Percentiles rank a stretch among this genome's conserved stretches.
Conservation (phyloP, 192 early-diverging fungal genomes). For the Gamsiella multidivaricata region DNA sequence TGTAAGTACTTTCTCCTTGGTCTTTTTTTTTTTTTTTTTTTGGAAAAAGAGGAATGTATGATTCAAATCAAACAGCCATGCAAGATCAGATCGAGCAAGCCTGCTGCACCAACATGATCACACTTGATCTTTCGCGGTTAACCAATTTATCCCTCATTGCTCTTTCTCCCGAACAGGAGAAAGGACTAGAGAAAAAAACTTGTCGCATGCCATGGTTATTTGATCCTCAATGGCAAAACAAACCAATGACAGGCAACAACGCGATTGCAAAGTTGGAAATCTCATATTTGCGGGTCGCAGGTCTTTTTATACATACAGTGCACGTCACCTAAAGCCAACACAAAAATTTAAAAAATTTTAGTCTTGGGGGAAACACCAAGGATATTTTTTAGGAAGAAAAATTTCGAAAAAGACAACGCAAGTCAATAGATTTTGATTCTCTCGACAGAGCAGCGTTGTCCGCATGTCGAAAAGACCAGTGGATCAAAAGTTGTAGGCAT, state of each 20-base stretch:
- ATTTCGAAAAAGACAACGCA: no score
- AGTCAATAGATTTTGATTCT: no score
- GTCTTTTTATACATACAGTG: no score
- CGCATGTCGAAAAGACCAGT: no score
- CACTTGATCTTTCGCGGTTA: constrained; percentile 36
- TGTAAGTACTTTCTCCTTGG: not conserved
- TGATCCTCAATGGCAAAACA: constrained; percentile 30
- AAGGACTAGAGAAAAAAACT: constrained; percentile 44
- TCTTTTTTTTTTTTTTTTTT: not conserved
- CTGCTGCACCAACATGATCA: constrained; percentile 41
- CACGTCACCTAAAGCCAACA: no score
- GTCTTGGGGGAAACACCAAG: no score
- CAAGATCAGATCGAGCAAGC: not conserved
- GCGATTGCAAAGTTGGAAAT: constrained; percentile 39
- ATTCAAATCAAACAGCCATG: constrained; percentile 39
- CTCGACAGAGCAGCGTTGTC: no score
- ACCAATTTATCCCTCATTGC: constrained; percentile 39
- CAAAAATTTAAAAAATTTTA: no score
- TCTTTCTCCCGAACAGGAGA: not conserved
- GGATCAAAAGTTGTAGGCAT: no score
- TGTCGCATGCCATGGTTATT: constrained; percentile 5
- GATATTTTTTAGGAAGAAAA: no score
- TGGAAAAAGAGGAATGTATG: constrained; percentile 14
- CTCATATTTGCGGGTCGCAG: no score
- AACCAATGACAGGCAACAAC: constrained; percentile 23